A percentile compares a stretch with the other conserved stretches of the same genome.
Conservation (phyloP, 2,329 filamentous ascomycete genomes). For the Colletotrichum liaoningense region DNA sequence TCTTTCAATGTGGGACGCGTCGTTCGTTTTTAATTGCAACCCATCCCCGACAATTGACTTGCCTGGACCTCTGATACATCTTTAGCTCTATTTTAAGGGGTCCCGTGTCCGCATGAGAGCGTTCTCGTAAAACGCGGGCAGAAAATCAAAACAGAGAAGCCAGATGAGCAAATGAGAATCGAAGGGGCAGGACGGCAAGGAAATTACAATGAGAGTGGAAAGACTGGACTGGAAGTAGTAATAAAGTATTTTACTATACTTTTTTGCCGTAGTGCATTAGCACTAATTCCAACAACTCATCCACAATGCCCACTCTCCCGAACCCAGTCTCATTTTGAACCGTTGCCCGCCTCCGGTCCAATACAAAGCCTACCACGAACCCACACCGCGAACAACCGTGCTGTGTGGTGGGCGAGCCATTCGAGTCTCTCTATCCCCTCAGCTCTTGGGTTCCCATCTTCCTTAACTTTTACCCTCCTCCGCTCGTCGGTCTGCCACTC, state of each 20-base stretch:
- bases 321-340: constrained; percentile 12
- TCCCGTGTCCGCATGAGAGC: not conserved
- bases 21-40: not conserved
- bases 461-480: not conserved
- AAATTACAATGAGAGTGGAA: not conserved
- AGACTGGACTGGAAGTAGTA: constrained; percentile 9
- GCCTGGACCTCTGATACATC: not conserved
- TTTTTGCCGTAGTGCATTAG: constrained; percentile 17
- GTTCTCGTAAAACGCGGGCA: not conserved
- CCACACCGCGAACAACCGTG: constrained; percentile 9
- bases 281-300: constrained; percentile 29
- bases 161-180: not conserved
- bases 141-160: not conserved
- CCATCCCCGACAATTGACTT: not conserved
- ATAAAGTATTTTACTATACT: constrained; percentile 12
- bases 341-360: constrained; percentile 2
- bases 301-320: constrained; percentile 15
- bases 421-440: not conserved
- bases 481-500: not conserved
- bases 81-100: not conserved
- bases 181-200: not conserved
- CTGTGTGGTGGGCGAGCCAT: not conserved
- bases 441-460: not conserved
- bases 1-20: constrained; percentile 10
- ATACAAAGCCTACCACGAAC: constrained; percentile 13